Conservation (phyloP, 148 eudicot species). For the Persicaria tinctoria region DNA sequence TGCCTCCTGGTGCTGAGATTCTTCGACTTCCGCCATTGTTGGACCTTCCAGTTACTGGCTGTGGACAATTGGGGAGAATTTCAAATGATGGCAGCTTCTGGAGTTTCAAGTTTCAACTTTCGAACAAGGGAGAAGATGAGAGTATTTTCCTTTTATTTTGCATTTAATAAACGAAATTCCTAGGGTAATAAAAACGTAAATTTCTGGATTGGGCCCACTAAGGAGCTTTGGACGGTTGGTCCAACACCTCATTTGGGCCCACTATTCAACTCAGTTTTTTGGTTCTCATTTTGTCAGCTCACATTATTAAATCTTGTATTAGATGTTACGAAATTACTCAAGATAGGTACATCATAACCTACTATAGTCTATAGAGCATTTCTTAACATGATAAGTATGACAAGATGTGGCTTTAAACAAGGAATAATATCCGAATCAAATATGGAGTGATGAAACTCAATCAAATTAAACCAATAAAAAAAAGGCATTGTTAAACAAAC, state of each 20-base stretch:
- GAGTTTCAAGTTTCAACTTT: background rate
- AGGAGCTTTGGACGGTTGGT: background rate
- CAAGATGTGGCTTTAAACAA: no score
- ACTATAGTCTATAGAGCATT: background rate
- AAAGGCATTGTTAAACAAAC: no score
- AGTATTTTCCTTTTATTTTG: background rate
- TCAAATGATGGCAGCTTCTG: background rate
- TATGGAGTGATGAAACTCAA: no score
- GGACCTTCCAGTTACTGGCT: background rate
- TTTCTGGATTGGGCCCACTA: background rate
- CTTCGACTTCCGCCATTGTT: conserved; percentile 32
- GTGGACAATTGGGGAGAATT: background rate
- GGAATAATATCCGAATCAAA: no score
- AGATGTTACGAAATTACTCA: conserved; percentile 7
- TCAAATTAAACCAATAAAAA: no score
- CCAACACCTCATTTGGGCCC: background rate
- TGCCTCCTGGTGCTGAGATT: conserved; percentile 7
- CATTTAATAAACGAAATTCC: background rate
- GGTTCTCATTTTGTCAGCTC: background rate
- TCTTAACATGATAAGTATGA: no score
- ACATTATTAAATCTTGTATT: conserved; percentile 7
- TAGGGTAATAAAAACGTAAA: background rate
- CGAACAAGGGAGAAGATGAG: background rate
- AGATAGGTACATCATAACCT: background rate
- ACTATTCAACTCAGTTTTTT: background rate